Base-by-base conservation (phyloP, 371 early-diverging fungal species). In the Capillidium heterosporum region DNA sequence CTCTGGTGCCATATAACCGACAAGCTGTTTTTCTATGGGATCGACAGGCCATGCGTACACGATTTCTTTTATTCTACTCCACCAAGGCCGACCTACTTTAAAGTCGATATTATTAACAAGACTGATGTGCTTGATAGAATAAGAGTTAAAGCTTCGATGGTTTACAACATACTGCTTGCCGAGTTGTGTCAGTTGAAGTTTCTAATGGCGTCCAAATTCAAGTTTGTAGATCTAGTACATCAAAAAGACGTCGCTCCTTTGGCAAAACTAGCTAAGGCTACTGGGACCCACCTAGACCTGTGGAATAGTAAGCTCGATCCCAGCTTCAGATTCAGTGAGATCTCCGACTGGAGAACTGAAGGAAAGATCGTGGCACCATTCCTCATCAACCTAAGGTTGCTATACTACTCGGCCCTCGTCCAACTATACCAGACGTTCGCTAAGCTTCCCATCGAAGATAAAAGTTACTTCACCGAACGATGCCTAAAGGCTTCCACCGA, bases 181-280 rank as follows among this genome's bases (percentile, higher is more conserved):
- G 53, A 53, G 39, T 39, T 53, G 39, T 53, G 53, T 23, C 15
- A 53, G 10, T 39, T 53, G 21, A 53, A 27, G 35, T 53, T 21
- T 39, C n/a, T 53, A 19, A 53, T 53, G 53, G 53, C 29, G 11
- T 17, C 27, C 35, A 53, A 53, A 24, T 53, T 53, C 19, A 53
- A 53, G 15, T 53, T 53, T 53, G 29, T 23, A 11, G 53, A 53
- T 17, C 15, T 32, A 44, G 23, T 44, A 7, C 17, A 44, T 19
- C 17, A 15, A 23, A 44, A 44, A 7, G 44, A 44, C 19, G 19
- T 39, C 3, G 10, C 23, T 11, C 10, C 17, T 11, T 39, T 19
- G 19, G 29, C 11, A 53, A 53, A 40, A 17, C 7, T 31, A 24
- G 41, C 41, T 21, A 53, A 53, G 15, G 39, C 39, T 19, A 39